These are phyloP conservation scores for Euphorbia schlechtendalii DNA, from an alignment of 441 rosid species.

Conservation along the genomic window DNA sequence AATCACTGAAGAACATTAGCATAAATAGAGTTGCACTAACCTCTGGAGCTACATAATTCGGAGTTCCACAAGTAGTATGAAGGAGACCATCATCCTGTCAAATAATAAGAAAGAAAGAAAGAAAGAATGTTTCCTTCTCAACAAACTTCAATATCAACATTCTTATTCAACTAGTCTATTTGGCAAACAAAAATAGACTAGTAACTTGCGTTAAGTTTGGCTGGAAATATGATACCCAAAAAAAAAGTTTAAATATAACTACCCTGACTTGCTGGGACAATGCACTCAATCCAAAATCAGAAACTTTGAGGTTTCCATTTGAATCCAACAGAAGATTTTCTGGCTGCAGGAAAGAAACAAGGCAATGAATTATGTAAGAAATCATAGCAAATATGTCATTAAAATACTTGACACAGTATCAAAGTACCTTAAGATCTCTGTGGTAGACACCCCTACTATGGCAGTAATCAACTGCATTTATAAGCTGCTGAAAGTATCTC, in stretches of 20 bases:
- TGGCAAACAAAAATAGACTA: background rate
- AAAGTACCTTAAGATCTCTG: slow-evolving; percentile 79
- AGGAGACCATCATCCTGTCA: slow-evolving; percentile 88
- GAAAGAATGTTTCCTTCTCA: too few species aligned
- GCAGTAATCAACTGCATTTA: slow-evolving; percentile 89
- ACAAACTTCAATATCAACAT: background rate
- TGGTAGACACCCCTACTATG: slow-evolving; percentile 98
- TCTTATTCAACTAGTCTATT: background rate
- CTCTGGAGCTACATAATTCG: slow-evolving; percentile 97
- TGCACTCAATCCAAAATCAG: slow-evolving; percentile 97
- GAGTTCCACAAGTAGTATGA: slow-evolving; percentile 97
- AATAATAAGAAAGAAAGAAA: background rate
- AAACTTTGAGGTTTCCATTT: slow-evolving; percentile 79
- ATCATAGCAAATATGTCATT: background rate
- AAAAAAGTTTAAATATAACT: slow-evolving; percentile 19
- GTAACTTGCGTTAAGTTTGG: background rate
- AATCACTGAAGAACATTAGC: slow-evolving; percentile 7
- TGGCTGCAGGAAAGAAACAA: slow-evolving; percentile 49
- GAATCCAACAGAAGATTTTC: slow-evolving; percentile 85
- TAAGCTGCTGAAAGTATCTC: slow-evolving; percentile 90
- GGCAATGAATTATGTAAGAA: slow-evolving; percentile 4
- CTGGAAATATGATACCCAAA: background rate
- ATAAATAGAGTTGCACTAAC: slow-evolving; percentile 33
- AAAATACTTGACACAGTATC: slow-evolving; percentile 5
- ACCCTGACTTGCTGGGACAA: slow-evolving; percentile 96